A percentile compares a stretch with the other conserved stretches of the same genome.
Conservation (phyloP, 225 moss, liverwort and hornwort species). For the Asterella californica region DNA sequence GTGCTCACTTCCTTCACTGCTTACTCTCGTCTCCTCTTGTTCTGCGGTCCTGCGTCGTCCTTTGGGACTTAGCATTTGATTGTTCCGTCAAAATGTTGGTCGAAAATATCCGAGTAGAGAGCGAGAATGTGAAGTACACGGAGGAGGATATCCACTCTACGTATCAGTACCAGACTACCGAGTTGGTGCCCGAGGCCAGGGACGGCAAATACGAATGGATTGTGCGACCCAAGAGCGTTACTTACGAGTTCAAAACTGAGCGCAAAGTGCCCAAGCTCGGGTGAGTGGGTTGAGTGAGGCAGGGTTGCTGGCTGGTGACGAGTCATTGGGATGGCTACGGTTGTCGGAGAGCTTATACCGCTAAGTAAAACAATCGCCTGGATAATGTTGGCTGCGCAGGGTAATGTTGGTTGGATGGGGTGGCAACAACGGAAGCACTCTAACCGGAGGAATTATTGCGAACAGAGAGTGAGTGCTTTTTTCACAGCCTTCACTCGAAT, state of each 20-base stretch:
- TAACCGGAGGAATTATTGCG: constrained; percentile 83
- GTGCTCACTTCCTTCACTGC: background rate
- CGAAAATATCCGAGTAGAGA: constrained; percentile 89
- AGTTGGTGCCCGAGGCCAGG: constrained; percentile 54
- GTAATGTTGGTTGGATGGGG: constrained; percentile 99
- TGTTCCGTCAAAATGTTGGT: constrained; percentile 64
- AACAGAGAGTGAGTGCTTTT: constrained; percentile 68
- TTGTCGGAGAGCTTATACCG: background rate
- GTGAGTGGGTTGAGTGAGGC: constrained; percentile 27
- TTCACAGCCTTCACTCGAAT: background rate
- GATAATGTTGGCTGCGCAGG: constrained; percentile 38
- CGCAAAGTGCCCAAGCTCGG: constrained; percentile 91
- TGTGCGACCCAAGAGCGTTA: constrained; percentile 64
- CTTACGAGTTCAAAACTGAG: constrained; percentile 68
- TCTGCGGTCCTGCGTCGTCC: background rate
- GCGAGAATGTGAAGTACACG: constrained; percentile 72
- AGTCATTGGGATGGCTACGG: too few relatives aligned
- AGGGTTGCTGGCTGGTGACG: background rate
- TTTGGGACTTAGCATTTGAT: background rate
- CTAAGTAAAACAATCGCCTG: background rate
- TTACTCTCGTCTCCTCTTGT: background rate
- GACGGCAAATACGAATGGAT: constrained; percentile 78
- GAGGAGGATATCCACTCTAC: constrained; percentile 63
- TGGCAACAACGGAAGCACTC: constrained; percentile 93
- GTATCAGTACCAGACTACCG: constrained; percentile 90